phyloP scores from a whole-genome alignment of 2,329 filamentous ascomycete species.

The Apiospora hydei region DNA sequence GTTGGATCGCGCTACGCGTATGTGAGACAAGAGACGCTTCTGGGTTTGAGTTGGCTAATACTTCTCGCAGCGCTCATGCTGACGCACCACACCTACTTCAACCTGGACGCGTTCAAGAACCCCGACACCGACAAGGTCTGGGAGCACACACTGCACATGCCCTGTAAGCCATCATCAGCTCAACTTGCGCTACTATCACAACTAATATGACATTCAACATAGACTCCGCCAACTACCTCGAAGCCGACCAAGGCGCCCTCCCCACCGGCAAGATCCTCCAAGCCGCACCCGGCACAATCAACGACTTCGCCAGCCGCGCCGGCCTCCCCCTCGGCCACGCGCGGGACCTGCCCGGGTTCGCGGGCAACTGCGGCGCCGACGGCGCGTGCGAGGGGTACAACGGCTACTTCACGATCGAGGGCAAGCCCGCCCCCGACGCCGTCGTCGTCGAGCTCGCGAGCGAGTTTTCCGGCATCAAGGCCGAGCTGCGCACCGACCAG shows the following conservation, averaged over 20 bases:
- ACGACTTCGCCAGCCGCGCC: conserved; percentile 70
- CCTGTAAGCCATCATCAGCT: background rate
- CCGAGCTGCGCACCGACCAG: conserved; percentile 76
- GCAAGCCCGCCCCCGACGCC: conserved; percentile 44
- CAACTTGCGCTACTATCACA: too few species aligned
- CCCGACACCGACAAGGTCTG: conserved; percentile 61
- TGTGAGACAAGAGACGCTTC: conserved; percentile 30
- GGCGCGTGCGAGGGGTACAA: conserved; percentile 78
- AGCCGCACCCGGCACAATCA: conserved; percentile 62
- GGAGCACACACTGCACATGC: conserved; percentile 62
- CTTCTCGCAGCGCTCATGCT: conserved; percentile 62
- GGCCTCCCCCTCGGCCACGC: conserved; percentile 69
- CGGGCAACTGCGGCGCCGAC: conserved; percentile 68
- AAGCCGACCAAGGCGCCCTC: conserved; percentile 61
- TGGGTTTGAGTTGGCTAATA: too few species aligned
- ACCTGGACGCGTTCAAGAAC: conserved; percentile 70
- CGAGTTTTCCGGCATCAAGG: conserved; percentile 70
- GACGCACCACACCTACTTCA: conserved; percentile 73
- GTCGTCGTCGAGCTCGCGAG: conserved; percentile 64
- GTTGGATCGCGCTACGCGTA: conserved; percentile 54
- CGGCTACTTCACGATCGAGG: conserved; percentile 59
- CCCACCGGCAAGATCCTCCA: conserved; percentile 68
- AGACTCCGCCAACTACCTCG: conserved; percentile 65
- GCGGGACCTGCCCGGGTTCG: conserved; percentile 59
- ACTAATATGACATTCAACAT: conserved; percentile 35